Conservation (phyloP, 352 stramenopile genomes). For the Pythium biforme region DNA sequence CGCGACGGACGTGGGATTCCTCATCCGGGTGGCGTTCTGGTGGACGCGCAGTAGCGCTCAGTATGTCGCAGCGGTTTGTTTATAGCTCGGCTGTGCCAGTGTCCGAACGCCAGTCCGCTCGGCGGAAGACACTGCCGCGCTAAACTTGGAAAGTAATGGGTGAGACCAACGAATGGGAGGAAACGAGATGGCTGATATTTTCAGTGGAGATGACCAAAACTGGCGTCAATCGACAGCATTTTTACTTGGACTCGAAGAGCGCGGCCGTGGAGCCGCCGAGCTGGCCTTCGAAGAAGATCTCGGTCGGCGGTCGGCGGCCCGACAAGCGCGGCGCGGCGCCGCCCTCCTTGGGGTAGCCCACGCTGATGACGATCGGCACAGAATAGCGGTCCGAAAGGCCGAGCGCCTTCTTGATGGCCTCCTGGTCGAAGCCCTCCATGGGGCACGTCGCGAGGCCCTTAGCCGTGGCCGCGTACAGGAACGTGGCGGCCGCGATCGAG, state of each 20-base stretch:
- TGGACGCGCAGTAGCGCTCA: no score
- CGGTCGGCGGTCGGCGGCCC: constrained; percentile 18
- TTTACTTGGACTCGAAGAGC: constrained; percentile 22
- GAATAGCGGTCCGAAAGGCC: constrained; percentile 40
- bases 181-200: no score
- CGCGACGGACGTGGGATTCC: no score
- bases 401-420: constrained; percentile 29
- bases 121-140: no score
- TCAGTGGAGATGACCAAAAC: no score
- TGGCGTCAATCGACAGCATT: no score
- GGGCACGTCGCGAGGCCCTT: constrained; percentile 34
- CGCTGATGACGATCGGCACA: constrained; percentile 34
- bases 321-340: background rate
- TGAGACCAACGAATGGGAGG: no score
- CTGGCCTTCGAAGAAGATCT: constrained; percentile 35
- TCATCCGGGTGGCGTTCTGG: no score
- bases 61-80: no score
- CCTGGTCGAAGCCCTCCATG: constrained; percentile 41
- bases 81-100: no score
- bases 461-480: constrained; percentile 34
- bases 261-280: constrained; percentile 17
- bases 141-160: no score
- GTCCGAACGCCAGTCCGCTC: no score
- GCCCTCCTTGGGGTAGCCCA: constrained; percentile 29
- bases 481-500: constrained; percentile 34